Base-by-base conservation (phyloP, 1,284 basidiomycete species). In the Apiotrichum veenhuisii region DNA sequence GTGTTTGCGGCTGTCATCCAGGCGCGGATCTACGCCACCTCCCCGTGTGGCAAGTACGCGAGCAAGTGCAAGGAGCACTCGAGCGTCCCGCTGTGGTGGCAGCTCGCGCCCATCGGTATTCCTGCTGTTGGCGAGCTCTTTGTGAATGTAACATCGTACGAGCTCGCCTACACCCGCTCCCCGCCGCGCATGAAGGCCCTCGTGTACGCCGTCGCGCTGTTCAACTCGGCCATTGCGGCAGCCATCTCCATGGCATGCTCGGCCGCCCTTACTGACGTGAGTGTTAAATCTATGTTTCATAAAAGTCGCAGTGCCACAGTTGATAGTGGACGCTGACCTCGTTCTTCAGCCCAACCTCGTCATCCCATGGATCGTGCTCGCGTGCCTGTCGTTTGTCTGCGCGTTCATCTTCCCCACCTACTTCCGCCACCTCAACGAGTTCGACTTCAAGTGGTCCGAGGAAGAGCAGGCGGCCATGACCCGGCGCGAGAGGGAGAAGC, bases 61-160 rank as follows among this genome's bases (percentile, higher is more conserved):
- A 71, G 76, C 15, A 71, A 66, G 44, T 77, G 73, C 50, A 68
- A 69, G 43, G 44, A 41, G 25, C 34, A 33, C 44, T 47, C 52
- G 27, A 22, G 36, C 25, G 45, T 54, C 23, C 71, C 67, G 41
- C 70, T 80, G 37, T 77, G 75, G 74, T 69, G 70, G 52, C 78
- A 79, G 64, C 63, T 77, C 12, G 78, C 78, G 8, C 67, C 78
- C 17, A 78, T 77, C 70, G 62, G 72, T 22, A 64, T 80, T 15
- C 77, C 79, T n/a, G 80, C 78, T 34, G 50, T 79, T 43, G 78
- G 76, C 23, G 80, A 81, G 64, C 67, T 81, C 34, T 78, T 81
- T 42, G 77, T 80, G 58, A 78, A 76, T 48, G 77, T 80, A 52
- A 79, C 79, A 15, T 73, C 74, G 45, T 77, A 80, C 67, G 80